A percentile compares a stretch with the other conserved stretches of the same genome.
These are phyloP conservation scores for Euptelea pleiosperma DNA, from an alignment of 164 flowering plant genomes.

Conservation along the genomic window DNA sequence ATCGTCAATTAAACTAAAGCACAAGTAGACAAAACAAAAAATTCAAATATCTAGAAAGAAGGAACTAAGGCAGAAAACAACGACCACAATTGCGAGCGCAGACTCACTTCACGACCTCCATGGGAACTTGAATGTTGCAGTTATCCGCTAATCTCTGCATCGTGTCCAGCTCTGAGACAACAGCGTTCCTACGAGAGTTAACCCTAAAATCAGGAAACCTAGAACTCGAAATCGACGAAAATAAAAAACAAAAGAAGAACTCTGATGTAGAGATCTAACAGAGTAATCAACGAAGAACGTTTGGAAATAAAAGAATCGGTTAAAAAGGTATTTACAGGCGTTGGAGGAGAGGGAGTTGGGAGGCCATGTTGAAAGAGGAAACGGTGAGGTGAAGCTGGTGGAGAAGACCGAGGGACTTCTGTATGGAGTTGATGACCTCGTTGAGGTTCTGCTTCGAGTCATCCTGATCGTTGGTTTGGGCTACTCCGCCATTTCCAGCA, in stretches of 20 bases:
- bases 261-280: no score
- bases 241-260: no score
- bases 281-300: no score
- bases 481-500: constrained; percentile 25
- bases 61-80: neutral
- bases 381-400: constrained; percentile 94
- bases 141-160: constrained; percentile 66
- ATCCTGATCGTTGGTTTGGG: constrained; percentile 26
- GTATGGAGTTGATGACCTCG: constrained; percentile 65
- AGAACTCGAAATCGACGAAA: no score
- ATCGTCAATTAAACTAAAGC: constrained; percentile 75
- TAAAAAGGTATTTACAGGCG: no score
- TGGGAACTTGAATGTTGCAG: constrained; percentile 78
- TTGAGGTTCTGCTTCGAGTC: constrained; percentile 77
- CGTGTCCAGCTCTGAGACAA: constrained; percentile 71
- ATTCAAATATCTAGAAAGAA: constrained; percentile 2
- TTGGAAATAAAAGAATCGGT: no score
- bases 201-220: constrained; percentile 16
- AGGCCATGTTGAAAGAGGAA: constrained; percentile 76
- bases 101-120: constrained; percentile 80
- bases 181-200: constrained; percentile 48
- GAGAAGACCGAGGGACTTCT: constrained; percentile 76
- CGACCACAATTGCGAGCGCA: no score
- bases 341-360: constrained; percentile 88
- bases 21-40: neutral